These are phyloP conservation scores for Serendipita indica DNA, from an alignment of 768 basidiomycete genomes.

Conservation along the genomic window DNA sequence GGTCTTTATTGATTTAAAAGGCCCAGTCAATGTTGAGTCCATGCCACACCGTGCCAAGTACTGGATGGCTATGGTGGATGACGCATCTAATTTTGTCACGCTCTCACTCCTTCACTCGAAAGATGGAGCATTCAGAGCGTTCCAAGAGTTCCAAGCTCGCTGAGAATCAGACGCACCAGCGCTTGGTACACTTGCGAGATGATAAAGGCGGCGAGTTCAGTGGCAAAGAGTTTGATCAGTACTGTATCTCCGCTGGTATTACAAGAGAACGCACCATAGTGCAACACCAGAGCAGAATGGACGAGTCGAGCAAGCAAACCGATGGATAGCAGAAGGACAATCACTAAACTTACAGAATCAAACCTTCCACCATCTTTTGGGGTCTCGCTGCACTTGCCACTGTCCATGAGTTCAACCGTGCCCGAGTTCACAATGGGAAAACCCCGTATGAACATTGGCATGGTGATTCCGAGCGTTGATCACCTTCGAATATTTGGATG, in stretches of 20 bases:
- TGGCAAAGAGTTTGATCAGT: background rate
- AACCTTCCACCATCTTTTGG: slow-evolving; percentile 15
- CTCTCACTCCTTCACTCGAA: background rate
- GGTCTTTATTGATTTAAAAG: slow-evolving; percentile 23
- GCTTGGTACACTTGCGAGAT: background rate
- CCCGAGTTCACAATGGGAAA: slow-evolving; percentile 8
- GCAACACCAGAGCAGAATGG: slow-evolving; percentile 5
- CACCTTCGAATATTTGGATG: slow-evolving; percentile 28
- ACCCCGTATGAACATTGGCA: slow-evolving; percentile 15
- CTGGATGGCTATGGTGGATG: slow-evolving; percentile 5
- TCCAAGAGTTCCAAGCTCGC: background rate
- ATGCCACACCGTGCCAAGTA: background rate
- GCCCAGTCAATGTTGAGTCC: slow-evolving; percentile 16
- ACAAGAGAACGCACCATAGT: background rate
- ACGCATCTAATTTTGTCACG: background rate
- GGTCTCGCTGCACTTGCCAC: slow-evolving; percentile 13
- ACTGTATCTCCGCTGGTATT: background rate
- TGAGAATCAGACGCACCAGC: background rate
- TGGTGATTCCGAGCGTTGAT: slow-evolving; percentile 17
- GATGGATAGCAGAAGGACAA: slow-evolving; percentile 7
- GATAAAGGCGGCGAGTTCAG: slow-evolving; percentile 7
- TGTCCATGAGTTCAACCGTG: slow-evolving; percentile 14
- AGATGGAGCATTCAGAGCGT: background rate
- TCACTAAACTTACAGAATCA: slow-evolving; percentile 16
- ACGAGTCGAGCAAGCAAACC: slow-evolving; percentile 1